Evolutionary conservation across 163 green algal species (phyloP), one percentile per base, ranked within the genome.

Genomic region (Chloromonas sp.): DNA sequence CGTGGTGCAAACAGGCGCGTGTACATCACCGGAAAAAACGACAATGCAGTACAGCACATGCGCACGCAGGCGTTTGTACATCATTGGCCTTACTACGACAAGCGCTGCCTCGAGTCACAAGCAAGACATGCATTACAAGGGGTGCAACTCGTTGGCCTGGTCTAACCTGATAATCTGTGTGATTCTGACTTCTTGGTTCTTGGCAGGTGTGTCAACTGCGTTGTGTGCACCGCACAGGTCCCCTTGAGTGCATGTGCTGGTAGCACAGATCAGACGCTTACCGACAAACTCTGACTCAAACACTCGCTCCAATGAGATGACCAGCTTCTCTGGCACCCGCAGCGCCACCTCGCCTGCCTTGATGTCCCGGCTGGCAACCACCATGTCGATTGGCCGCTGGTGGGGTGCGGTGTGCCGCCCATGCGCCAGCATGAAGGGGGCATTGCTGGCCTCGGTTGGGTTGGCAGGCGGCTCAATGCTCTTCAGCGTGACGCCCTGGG

Each of bases 281-380:
- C 91, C 91, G 1, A 97, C 85, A 60, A 89, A 91, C 80, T 95
- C 92, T 62, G 93, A 91, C 81, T 94, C 89, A 83, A 97, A 94
- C 1, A 96, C 89, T 83, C 92, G 87, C 81, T 96, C 95, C 13
- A 99, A 88, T 0, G 96, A 98, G 0, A 99, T 92, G 0, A 96
- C 86, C 15, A 98, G 88, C 57, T 91, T 82, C 61, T 97, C 92
- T 61, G 89, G 95, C 3, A 98, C 86, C 0, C 84, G 78, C 62
- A 98, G 88, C 0, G 88, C 91, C 1, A 93, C 57, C 2, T 98
- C 94, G 0, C 95, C 92, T 13, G 86, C 66, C 61, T 60, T 61
- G 60, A 83, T 2, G 2, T 14, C 3, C 13, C 81, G 86, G 80
- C 74, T n/a, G 15, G 91, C 91, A 14, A 95, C 92, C 36, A 91